phyloP scores from a whole-genome alignment of 768 basidiomycete species.

The Cystofilobasidium bisporidii region DNA sequence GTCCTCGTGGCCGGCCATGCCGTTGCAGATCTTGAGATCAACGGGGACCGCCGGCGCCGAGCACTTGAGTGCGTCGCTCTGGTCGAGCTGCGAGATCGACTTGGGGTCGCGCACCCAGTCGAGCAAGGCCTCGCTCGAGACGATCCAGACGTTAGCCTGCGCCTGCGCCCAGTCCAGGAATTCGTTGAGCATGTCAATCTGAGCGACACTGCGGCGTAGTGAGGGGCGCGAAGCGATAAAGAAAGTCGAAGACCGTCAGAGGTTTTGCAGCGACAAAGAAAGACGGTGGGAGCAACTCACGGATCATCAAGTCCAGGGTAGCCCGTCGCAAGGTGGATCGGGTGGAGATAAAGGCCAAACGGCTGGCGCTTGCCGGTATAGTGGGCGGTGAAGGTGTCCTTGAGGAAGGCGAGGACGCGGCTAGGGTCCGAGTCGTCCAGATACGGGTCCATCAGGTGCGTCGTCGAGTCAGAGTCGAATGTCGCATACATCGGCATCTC shows the following conservation, averaged over 20 bases:
- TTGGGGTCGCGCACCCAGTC: constrained; percentile 65
- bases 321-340: constrained; percentile 54
- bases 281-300: background rate
- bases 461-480: constrained; percentile 53
- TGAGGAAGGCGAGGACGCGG: constrained; percentile 52
- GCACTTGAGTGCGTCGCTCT: constrained; percentile 53
- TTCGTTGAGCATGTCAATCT: constrained; percentile 64
- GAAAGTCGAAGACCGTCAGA: background rate
- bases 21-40: constrained; percentile 59
- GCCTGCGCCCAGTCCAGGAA: constrained; percentile 75
- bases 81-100: constrained; percentile 52
- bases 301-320: constrained; percentile 39
- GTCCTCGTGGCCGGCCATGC: constrained; percentile 57
- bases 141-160: constrained; percentile 65
- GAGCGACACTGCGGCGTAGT: constrained; percentile 47
- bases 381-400: constrained; percentile 62
- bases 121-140: constrained; percentile 60
- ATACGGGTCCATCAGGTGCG: constrained; percentile 53
- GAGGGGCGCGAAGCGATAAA: constrained; percentile 47
- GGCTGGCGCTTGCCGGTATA: constrained; percentile 68
- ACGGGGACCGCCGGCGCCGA: constrained; percentile 52
- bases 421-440: constrained; percentile 40
- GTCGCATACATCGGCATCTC: constrained; percentile 69
- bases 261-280: too few species aligned
- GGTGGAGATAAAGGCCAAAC: constrained; percentile 71